Conservation (phyloP, 768 basidiomycete genomes). For the Suillus spraguei region DNA sequence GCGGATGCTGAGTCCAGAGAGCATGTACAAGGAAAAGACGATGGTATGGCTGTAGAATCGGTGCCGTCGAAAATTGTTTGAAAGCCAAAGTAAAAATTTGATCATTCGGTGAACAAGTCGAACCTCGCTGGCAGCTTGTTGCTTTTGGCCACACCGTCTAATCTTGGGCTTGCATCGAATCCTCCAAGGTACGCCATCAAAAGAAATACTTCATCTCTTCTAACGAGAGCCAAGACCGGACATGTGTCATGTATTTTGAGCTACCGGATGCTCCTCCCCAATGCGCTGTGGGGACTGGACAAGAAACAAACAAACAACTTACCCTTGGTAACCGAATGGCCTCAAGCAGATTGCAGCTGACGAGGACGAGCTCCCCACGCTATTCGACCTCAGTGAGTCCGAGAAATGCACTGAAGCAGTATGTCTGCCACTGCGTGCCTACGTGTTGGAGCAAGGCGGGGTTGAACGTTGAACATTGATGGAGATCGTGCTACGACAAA, state of each 20-base stretch:
- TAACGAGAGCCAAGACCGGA: conserved; percentile 24
- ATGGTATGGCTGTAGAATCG: not conserved
- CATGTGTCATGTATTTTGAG: conserved; percentile 27
- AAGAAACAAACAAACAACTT: not conserved
- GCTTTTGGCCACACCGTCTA: not conserved
- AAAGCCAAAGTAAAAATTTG: not conserved
- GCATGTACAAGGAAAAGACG: too few species aligned
- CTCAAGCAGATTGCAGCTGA: not conserved
- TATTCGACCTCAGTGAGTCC: not conserved
- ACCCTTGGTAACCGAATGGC: not conserved
- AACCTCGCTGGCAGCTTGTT: not conserved
- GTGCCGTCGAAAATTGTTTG: not conserved
- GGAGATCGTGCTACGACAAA: too few species aligned
- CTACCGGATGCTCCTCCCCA: conserved; percentile 26
- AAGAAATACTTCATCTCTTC: not conserved
- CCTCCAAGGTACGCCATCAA: conserved; percentile 18
- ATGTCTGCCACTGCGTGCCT: too few species aligned
- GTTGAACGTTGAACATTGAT: too few species aligned
- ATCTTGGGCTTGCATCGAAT: not conserved
- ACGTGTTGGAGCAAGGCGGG: too few species aligned
- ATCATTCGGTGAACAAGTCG: not conserved
- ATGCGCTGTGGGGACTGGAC: not conserved
- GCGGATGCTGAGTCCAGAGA: not conserved
- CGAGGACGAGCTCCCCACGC: not conserved
- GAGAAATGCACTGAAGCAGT: not conserved